Percentiles rank a stretch among this genome's conserved stretches.
These are phyloP conservation scores for Tricholoma sp. DNA, from an alignment of 768 basidiomycete species.

Conservation along the genomic window DNA sequence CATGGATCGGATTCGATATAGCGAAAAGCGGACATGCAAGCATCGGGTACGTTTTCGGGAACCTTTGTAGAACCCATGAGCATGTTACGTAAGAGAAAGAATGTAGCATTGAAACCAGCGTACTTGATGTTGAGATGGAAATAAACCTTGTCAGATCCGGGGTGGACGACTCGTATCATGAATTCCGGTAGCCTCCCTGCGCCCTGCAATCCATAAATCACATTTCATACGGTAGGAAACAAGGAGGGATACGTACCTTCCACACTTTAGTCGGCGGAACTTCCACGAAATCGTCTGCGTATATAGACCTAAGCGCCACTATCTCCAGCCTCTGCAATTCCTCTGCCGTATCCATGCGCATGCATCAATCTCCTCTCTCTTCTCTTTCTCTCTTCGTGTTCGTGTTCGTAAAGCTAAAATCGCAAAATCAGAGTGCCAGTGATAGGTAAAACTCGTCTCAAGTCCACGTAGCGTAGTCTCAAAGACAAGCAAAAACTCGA, in stretches of 20 bases:
- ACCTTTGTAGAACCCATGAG: slow-evolving; percentile 34
- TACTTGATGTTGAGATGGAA: slow-evolving; percentile 71
- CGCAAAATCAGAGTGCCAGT: too few relatives aligned
- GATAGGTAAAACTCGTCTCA: too few relatives aligned
- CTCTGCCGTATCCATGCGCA: slow-evolving; percentile 79
- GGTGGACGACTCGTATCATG: slow-evolving; percentile 66
- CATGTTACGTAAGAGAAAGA: background rate
- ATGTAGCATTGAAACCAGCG: too few relatives aligned
- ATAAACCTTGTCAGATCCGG: slow-evolving; percentile 55
- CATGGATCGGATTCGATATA: slow-evolving; percentile 60
- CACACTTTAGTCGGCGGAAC: slow-evolving; percentile 75
- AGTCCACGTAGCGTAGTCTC: too few relatives aligned
- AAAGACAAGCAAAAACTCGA: too few relatives aligned
- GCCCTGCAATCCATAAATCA: slow-evolving; percentile 37
- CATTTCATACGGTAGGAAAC: background rate
- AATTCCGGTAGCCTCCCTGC: slow-evolving; percentile 72
- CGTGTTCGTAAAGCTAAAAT: too few relatives aligned
- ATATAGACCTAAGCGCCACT: slow-evolving; percentile 75
- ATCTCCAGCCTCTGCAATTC: slow-evolving; percentile 68
- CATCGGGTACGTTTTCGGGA: slow-evolving; percentile 80
- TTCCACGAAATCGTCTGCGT: slow-evolving; percentile 71
- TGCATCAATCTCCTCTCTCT: slow-evolving; percentile 23
- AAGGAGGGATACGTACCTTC: slow-evolving; percentile 51
- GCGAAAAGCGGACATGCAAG: slow-evolving; percentile 65
- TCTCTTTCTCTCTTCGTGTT: background rate